Base-by-base conservation (phyloP, 2,329 filamentous ascomycete species). In the Akanthomyces muscarius region DNA sequence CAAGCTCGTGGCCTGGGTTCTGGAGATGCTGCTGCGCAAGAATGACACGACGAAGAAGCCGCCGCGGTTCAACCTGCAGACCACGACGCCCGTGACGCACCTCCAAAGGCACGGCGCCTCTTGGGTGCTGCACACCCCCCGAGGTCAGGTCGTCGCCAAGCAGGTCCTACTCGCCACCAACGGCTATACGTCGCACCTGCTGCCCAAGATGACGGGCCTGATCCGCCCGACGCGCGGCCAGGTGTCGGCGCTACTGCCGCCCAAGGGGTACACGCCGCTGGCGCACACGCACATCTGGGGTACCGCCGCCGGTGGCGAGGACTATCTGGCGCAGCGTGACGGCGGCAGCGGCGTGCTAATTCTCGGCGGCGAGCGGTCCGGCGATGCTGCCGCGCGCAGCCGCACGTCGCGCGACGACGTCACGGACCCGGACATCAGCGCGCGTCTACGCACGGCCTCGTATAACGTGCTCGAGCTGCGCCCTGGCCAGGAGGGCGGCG, bases 111-210 rank as follows among this genome's bases (percentile, higher is more conserved):
- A 66, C 33, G 69, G 64, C 1, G 66, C 63, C 11, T 70, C 71
- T 3, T 93, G 89, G 86, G 79, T 80, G 0, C 77, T 92, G 0
- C 78, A 86, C 53, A 96, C 92, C 0, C 74, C 80, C 0, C 85
- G 91, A 25, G 92, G 92, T n/a, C 78, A 75, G 48, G 81, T 96
- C 62, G 72, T 72, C 0, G 81, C 91, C 1, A 76, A 78, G 14
- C 81, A 84, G 41, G 84, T 96, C 23, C 81, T 97, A 21, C 82
- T 96, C 18, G 89, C 91, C 5, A 94, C 89, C 0, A 97, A 97
- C 71, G 93, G 81, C 4, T 96, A 96, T 74, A 93, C 91, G 0
- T 91, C 90, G 1, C 82, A 87, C 65, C 80, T 97, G 4, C 77
- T 94, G 1, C 90, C 90, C 0, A 71, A 78, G 41, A 88, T 94